Evolutionary conservation across 169 alveolate species (phyloP).

Genomic region (Ichthyophthirius multifiliis): DNA sequence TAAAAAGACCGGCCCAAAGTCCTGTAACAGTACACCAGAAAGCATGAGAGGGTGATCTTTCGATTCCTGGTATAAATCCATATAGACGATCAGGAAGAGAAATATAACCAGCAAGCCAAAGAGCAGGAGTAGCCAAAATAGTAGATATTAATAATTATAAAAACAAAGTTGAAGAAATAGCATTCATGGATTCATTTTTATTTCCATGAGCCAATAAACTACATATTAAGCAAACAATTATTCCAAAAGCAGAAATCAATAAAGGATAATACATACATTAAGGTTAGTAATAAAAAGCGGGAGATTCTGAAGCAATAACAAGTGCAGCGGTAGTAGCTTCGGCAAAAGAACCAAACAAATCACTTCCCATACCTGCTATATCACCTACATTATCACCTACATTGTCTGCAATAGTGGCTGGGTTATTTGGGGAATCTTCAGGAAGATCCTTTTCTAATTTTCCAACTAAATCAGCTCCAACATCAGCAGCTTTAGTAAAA

Average conservation of each 20-base stretch:
- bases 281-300: slow-evolving; percentile 39
- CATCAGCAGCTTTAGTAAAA: slow-evolving; percentile 81
- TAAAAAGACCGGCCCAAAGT: slow-evolving; percentile 57
- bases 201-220: slow-evolving; percentile 39
- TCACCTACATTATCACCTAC: slow-evolving; percentile 82
- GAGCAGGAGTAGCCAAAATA: slow-evolving; percentile 44
- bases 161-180: slow-evolving; percentile 36
- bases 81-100: slow-evolving; percentile 50
- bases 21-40: slow-evolving; percentile 51
- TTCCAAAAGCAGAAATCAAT: slow-evolving; percentile 60
- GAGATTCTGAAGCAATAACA: slow-evolving; percentile 57
- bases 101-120: slow-evolving; percentile 26
- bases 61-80: slow-evolving; percentile 37
- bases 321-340: slow-evolving; percentile 72
- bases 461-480: slow-evolving; percentile 78
- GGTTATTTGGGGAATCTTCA: slow-evolving; percentile 71
- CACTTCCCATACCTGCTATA: slow-evolving; percentile 82
- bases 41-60: slow-evolving; percentile 37
- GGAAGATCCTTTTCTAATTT: slow-evolving; percentile 52
- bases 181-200: slow-evolving; percentile 19
- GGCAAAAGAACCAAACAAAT: slow-evolving; percentile 73
- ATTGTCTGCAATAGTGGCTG: slow-evolving; percentile 77
- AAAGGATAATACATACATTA: slow-evolving; percentile 60
- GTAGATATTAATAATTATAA: slow-evolving; percentile 42
- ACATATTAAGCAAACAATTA: slow-evolving; percentile 43